phyloP scores from a whole-genome alignment of 139 green algal genomes.

The Asterochloris sp. region DNA sequence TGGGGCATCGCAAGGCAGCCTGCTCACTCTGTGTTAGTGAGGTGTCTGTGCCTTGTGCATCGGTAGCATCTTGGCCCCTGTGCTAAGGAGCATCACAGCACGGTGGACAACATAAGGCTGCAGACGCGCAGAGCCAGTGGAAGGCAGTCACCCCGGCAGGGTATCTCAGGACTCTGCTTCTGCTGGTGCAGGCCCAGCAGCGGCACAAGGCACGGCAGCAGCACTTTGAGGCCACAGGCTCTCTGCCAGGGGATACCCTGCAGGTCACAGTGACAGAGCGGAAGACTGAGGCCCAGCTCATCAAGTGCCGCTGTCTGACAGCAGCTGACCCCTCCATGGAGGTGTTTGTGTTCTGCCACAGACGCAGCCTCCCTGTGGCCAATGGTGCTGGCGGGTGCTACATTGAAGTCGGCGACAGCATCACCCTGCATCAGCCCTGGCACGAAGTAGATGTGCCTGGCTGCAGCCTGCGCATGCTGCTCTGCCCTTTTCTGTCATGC shows the following conservation, averaged over 20 bases:
- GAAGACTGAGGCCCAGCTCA: background rate
- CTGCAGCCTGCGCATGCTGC: background rate
- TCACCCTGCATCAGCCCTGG: constrained; percentile 15
- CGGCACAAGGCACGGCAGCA: constrained; percentile 1
- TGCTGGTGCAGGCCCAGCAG: background rate
- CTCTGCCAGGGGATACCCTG: background rate
- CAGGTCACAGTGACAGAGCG: constrained; percentile 11
- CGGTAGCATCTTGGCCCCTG: too few species aligned
- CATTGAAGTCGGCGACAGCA: background rate
- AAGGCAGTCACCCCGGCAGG: too few species aligned
- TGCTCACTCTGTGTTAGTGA: too few species aligned
- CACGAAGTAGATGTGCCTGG: background rate
- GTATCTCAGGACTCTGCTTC: too few species aligned
- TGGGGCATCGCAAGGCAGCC: too few species aligned
- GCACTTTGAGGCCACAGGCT: constrained; percentile 10
- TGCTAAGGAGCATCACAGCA: too few species aligned
- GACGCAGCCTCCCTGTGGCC: background rate
- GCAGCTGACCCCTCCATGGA: background rate
- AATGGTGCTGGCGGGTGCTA: background rate
- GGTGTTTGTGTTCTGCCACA: constrained; percentile 3
- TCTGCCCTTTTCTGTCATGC: constrained; percentile 5
- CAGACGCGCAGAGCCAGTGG: too few species aligned
- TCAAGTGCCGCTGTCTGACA: constrained; percentile 14
- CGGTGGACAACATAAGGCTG: too few species aligned
- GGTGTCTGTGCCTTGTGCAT: too few species aligned